Percentiles rank a stretch among this genome's conserved stretches.
Evolutionary conservation across 1,284 basidiomycete species (phyloP).

Genomic region (Ceratobasidium sp.): DNA sequence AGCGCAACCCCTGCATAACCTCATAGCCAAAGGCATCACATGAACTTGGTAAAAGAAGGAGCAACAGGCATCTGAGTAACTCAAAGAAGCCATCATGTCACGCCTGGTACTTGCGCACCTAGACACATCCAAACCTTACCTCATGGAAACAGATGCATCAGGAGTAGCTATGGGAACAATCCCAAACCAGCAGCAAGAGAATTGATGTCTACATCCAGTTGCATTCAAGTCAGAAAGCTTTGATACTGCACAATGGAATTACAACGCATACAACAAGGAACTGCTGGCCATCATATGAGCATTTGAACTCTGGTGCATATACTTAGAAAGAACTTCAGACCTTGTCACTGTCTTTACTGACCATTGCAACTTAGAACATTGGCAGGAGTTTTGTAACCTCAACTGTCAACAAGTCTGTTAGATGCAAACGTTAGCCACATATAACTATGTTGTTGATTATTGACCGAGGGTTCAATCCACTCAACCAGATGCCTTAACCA

Average conservation of each 20-base stretch:
- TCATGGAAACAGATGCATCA: constrained; percentile 43
- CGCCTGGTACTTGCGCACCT: not conserved
- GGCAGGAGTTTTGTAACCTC: not conserved
- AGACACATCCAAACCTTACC: not conserved
- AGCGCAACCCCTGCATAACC: constrained; percentile 46
- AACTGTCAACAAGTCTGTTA: constrained; percentile 52
- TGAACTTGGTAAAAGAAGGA: constrained; percentile 48
- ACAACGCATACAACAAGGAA: constrained; percentile 50
- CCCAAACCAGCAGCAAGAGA: not conserved
- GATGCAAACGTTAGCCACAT: not conserved
- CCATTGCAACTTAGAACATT: constrained; percentile 21
- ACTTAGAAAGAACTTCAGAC: constrained; percentile 45
- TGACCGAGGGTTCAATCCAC: not conserved
- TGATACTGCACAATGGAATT: constrained; percentile 55
- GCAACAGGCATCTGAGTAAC: constrained; percentile 47
- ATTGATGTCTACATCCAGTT: constrained; percentile 16
- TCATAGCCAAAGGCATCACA: constrained; percentile 49
- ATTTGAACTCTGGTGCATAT: constrained; percentile 51
- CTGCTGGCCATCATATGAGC: constrained; percentile 45
- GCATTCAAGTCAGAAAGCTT: constrained; percentile 34
- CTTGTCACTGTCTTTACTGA: constrained; percentile 36
- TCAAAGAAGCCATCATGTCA: not conserved
- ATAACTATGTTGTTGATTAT: not conserved
- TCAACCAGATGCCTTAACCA: not conserved
- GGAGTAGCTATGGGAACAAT: constrained; percentile 22